Conservation (phyloP, 2,329 filamentous ascomycete species). For the Fragosphaeria purpurea region DNA sequence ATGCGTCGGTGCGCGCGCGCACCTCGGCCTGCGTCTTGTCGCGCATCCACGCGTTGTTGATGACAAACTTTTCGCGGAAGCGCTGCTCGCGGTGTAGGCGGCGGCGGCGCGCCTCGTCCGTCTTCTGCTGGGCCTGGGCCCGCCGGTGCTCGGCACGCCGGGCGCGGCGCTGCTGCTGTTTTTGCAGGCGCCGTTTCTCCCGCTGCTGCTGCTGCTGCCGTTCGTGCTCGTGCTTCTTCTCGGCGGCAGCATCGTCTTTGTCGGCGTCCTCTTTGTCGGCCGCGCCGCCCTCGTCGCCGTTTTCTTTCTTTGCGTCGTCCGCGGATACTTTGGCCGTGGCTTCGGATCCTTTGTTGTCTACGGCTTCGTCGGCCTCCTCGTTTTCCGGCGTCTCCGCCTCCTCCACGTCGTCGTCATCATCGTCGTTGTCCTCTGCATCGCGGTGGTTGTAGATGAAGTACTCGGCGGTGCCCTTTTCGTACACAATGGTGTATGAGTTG, state of each 20-base stretch:
- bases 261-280: not conserved
- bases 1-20: slow-evolving; percentile 62
- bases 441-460: slow-evolving; percentile 63
- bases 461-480: slow-evolving; percentile 59
- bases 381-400: slow-evolving; percentile 3
- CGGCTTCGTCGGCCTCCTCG: not conserved
- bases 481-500: slow-evolving; percentile 71
- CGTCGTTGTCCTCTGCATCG: slow-evolving; percentile 58
- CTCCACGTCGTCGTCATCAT: slow-evolving; percentile 3
- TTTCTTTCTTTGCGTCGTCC: too few species aligned
- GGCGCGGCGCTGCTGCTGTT: slow-evolving; percentile 14
- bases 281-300: not conserved
- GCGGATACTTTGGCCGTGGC: too few species aligned
- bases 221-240: not conserved
- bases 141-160: slow-evolving; percentile 4
- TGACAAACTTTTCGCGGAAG: slow-evolving; percentile 69
- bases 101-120: slow-evolving; percentile 18
- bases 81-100: slow-evolving; percentile 33
- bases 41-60: slow-evolving; percentile 71
- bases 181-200: not conserved
- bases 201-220: not conserved
- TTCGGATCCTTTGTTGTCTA: not conserved
- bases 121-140: slow-evolving; percentile 40
- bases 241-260: not conserved
- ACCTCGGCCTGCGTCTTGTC: slow-evolving; percentile 69